These are phyloP conservation scores for Kluyveromyces sp. DNA, from an alignment of 1,139 yeast genomes.

Conservation along the genomic window DNA sequence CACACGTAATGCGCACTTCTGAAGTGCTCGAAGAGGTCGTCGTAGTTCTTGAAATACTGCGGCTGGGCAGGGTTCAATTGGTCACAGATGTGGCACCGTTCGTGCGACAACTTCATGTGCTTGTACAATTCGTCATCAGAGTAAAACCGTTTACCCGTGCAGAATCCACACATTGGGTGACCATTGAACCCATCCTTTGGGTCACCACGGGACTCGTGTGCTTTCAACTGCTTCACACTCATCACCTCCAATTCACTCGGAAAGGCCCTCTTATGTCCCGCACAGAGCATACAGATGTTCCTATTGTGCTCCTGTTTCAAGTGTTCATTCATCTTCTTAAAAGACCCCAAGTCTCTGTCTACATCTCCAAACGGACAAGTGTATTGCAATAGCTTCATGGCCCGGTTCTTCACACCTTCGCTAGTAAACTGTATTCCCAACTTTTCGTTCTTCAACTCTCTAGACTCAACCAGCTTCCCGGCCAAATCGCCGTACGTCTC, in stretches of 20 bases:
- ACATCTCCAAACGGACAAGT: constrained; percentile 43
- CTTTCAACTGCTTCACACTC: constrained; percentile 52
- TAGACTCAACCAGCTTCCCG: constrained; percentile 26
- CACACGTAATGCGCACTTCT: constrained; percentile 68
- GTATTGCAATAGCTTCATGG: constrained; percentile 46
- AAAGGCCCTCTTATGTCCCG: constrained; percentile 67
- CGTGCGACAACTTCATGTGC: constrained; percentile 81
- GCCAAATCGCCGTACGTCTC: constrained; percentile 36
- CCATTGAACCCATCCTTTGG: constrained; percentile 64
- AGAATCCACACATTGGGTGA: constrained; percentile 84
- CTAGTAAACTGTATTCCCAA: constrained; percentile 48
- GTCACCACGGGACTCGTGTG: constrained; percentile 65
- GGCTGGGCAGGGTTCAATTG: constrained; percentile 56
- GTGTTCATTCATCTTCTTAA: constrained; percentile 60
- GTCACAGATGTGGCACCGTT: constrained; percentile 86
- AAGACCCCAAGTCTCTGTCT: constrained; percentile 35
- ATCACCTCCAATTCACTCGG: constrained; percentile 61
- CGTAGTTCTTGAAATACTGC: constrained; percentile 73
- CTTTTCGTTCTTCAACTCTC: constrained; percentile 34
- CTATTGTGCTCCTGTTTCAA: constrained; percentile 53
- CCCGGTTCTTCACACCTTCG: constrained; percentile 34
- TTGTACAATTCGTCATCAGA: constrained; percentile 80
- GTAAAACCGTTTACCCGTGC: constrained; percentile 67
- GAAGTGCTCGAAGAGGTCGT: constrained; percentile 68
- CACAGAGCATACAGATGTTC: constrained; percentile 68